These are phyloP conservation scores for Orbilia ellipsospora DNA, from an alignment of 2,329 filamentous ascomycete genomes.

Conservation along the genomic window DNA sequence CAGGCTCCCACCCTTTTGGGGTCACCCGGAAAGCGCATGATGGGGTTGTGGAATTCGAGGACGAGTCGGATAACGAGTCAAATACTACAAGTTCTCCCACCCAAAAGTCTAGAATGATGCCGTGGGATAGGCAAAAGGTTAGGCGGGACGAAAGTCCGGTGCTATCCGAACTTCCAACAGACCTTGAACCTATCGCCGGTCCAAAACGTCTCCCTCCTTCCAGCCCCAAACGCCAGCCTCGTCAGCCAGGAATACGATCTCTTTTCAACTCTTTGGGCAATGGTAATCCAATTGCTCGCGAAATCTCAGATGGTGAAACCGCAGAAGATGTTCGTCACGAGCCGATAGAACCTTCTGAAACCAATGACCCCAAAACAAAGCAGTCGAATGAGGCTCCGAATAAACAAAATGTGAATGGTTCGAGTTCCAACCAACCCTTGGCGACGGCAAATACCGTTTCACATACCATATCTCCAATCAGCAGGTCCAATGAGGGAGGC, in stretches of 20 bases:
- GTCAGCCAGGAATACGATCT: constrained; percentile 10
- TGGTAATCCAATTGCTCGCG: background rate
- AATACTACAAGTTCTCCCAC: constrained; percentile 17
- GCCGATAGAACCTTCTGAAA: constrained; percentile 18
- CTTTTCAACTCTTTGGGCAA: constrained; percentile 15
- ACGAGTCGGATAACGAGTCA: constrained; percentile 51
- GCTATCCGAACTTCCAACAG: background rate
- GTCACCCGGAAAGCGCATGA: constrained; percentile 45
- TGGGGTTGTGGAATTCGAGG: constrained; percentile 52
- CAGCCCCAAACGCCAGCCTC: background rate
- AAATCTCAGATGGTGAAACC: constrained; percentile 6
- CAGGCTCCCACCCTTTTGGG: constrained; percentile 33
- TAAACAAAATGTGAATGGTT: constrained; percentile 1
- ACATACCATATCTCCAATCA: constrained; percentile 25
- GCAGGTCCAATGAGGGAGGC: constrained; percentile 23
- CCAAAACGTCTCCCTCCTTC: constrained; percentile 17
- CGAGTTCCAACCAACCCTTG: constrained; percentile 6
- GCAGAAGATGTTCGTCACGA: constrained; percentile 8
- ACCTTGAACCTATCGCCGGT: constrained; percentile 8
- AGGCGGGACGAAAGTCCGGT: constrained; percentile 20
- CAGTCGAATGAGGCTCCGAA: constrained; percentile 1
- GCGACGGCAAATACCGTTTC: constrained; percentile 11
- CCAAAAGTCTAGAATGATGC: constrained; percentile 37
- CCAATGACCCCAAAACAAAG: constrained; percentile 19
- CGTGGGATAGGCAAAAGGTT: constrained; percentile 2